Evolutionary conservation across 257 asterid genomes (phyloP).

Genomic region (Solanum okadae): DNA sequence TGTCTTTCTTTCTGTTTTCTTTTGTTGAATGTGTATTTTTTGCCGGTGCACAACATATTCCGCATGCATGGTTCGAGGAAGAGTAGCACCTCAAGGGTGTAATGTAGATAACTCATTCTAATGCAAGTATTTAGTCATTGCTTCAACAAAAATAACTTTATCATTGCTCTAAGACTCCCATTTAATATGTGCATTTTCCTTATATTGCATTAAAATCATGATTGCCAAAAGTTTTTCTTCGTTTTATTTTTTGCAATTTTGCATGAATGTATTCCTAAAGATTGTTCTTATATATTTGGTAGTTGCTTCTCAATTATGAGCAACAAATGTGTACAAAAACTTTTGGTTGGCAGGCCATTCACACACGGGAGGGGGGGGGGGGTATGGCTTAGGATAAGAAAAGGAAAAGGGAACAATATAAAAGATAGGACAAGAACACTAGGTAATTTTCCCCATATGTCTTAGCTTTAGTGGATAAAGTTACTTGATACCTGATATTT

Average conservation of each 20-base stretch:
- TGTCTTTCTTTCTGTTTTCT: background rate
- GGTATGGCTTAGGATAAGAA: background rate
- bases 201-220: background rate
- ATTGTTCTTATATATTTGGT: background rate
- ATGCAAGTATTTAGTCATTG: background rate
- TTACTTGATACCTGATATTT: background rate
- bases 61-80: background rate
- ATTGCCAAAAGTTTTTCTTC: background rate
- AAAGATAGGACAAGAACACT: background rate
- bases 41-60: background rate
- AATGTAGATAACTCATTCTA: background rate
- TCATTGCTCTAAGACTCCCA: background rate
- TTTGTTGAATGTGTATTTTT: background rate
- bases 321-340: background rate
- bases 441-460: background rate
- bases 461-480: background rate
- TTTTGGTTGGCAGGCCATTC: background rate
- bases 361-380: no score
- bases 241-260: background rate
- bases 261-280: background rate
- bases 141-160: background rate
- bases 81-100: background rate
- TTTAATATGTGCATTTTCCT: background rate
- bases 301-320: background rate
- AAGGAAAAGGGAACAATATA: background rate